A percentile compares a stretch with the other conserved stretches of the same genome.
Evolutionary conservation across 129 eudicot species (phyloP).

Genomic region (Kitagawia praeruptora): DNA sequence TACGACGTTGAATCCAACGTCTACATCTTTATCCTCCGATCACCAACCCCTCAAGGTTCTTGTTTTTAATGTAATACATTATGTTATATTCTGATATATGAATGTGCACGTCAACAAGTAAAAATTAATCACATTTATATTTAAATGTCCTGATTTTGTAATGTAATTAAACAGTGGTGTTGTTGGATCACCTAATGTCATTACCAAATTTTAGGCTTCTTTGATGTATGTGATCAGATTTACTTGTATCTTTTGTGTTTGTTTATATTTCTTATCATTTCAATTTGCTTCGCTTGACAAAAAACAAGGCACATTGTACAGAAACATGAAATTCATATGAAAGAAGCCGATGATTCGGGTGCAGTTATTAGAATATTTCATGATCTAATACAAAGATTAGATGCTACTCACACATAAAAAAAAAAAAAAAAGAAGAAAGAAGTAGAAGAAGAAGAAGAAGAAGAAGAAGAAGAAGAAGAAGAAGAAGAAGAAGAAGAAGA

Average conservation of each 20-base stretch:
- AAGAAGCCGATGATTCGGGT: neutral
- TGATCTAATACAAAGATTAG: neutral
- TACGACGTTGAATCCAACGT: neutral
- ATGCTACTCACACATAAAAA: neutral
- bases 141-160: neutral
- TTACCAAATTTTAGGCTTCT: neutral
- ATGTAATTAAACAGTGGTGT: neutral
- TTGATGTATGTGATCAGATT: neutral
- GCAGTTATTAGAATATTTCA: neutral
- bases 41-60: neutral
- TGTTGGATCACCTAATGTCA: neutral
- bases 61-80: neutral
- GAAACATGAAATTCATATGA: neutral
- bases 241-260: neutral
- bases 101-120: neutral
- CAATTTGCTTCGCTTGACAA: neutral
- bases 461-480: no score
- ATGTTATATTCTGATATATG: neutral
- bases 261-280: neutral
- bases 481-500: no score
- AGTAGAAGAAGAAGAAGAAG: no score
- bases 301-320: neutral
- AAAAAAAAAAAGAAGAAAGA: no score
- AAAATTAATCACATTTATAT: neutral
- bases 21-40: neutral